Conservation (phyloP, 106 monocot species). For the Acanthochlamys bracteata region DNA sequence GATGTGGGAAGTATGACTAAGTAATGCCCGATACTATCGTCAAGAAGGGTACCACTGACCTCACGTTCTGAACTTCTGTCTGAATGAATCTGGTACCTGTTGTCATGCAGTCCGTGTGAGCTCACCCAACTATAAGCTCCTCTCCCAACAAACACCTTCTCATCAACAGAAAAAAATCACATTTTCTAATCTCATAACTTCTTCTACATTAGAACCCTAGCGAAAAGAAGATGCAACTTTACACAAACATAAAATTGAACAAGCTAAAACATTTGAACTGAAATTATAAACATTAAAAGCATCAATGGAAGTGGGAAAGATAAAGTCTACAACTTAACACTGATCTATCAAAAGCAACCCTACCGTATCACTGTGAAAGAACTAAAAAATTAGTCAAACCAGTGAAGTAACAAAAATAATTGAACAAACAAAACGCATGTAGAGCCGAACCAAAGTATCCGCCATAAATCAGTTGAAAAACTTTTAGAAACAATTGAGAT, state of each 20-base stretch:
- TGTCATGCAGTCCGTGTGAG: slow-evolving; percentile 37
- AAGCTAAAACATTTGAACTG: neutral
- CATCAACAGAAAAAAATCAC: slow-evolving; percentile 24
- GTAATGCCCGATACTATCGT: neutral
- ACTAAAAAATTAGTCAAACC: neutral
- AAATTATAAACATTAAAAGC: neutral
- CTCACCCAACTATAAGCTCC: slow-evolving; percentile 17
- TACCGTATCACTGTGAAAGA: neutral
- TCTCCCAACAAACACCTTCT: slow-evolving; percentile 41
- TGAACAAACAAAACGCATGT: too few relatives aligned
- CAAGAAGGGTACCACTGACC: slow-evolving; percentile 15
- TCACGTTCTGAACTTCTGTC: slow-evolving; percentile 24
- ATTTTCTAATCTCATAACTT: neutral
- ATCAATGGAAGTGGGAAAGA: too few relatives aligned
- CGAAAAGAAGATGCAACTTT: neutral
- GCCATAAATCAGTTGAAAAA: neutral
- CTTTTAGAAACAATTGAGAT: neutral
- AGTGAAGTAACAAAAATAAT: too few relatives aligned
- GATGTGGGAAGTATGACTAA: too few relatives aligned
- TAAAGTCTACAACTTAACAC: neutral
- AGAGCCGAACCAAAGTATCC: neutral
- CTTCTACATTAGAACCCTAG: neutral
- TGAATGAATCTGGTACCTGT: slow-evolving; percentile 30
- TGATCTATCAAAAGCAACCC: neutral
- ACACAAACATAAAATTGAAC: neutral